Evolutionary conservation across 2,329 filamentous ascomycete genomes (phyloP).

Genomic region (Eutypa lata): DNA sequence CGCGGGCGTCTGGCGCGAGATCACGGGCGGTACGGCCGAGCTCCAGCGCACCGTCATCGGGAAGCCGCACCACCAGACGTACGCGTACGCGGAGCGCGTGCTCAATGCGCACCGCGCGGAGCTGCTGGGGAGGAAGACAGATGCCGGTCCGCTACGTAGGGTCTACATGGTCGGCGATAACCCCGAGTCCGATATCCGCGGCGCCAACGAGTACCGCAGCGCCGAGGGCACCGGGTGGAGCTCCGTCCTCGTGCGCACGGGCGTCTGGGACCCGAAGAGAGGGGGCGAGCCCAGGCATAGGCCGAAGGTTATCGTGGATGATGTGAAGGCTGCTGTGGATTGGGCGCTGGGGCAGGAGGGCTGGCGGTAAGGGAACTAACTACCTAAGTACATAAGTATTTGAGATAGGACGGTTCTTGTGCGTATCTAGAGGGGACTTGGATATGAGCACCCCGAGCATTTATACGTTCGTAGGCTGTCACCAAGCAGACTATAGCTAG

Average conservation of each 20-base stretch:
- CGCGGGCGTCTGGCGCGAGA: slow-evolving; percentile 71
- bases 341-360: slow-evolving; percentile 67
- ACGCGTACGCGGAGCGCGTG: slow-evolving; percentile 77
- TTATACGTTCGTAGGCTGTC: too few species aligned
- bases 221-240: slow-evolving; percentile 69
- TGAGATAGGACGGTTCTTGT: too few species aligned
- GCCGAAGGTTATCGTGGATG: slow-evolving; percentile 65
- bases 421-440: too few species aligned
- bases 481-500: too few species aligned
- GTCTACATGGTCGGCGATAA: slow-evolving; percentile 97
- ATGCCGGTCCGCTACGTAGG: slow-evolving; percentile 57
- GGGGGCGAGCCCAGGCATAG: slow-evolving; percentile 51
- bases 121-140: slow-evolving; percentile 21
- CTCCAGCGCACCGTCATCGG: slow-evolving; percentile 70
- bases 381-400: too few species aligned
- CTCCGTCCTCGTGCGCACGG: slow-evolving; percentile 75
- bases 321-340: slow-evolving; percentile 73
- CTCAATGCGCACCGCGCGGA: slow-evolving; percentile 57
- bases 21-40: slow-evolving; percentile 59
- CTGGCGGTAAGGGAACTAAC: slow-evolving; percentile 31
- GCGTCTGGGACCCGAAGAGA: slow-evolving; percentile 59
- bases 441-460: too few species aligned
- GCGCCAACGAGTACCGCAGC: slow-evolving; percentile 74
- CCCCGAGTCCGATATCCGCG: slow-evolving; percentile 83
- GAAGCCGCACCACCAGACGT: slow-evolving; percentile 77